These are phyloP conservation scores for Tubosaeta sp. DNA, from an alignment of 768 basidiomycete genomes.

Conservation along the genomic window DNA sequence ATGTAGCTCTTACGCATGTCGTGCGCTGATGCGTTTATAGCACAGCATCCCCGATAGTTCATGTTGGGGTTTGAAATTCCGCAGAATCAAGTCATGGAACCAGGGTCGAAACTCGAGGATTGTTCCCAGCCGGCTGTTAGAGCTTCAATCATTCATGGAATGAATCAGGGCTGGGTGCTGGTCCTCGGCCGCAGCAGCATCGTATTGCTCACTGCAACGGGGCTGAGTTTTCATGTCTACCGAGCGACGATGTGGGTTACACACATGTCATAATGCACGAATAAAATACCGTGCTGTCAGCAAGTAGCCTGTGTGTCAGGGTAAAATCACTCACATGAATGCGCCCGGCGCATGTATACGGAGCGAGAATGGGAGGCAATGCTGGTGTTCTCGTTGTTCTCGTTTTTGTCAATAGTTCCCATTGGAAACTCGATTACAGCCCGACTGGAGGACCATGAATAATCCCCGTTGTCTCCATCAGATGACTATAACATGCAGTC, in stretches of 20 bases:
- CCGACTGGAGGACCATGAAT: background rate
- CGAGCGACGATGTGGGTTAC: background rate
- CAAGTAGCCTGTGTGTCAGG: background rate
- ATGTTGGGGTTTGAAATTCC: background rate
- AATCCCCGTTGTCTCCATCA: background rate
- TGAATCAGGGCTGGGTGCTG: background rate
- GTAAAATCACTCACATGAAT: background rate
- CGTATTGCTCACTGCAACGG: too few species aligned
- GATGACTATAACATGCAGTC: background rate
- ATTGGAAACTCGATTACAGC: constrained; percentile 1
- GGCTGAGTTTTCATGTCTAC: background rate
- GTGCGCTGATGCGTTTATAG: too few species aligned
- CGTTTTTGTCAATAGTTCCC: background rate
- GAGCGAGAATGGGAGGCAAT: background rate
- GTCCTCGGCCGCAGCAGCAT: background rate
- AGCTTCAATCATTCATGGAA: background rate
- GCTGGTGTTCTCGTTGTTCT: background rate
- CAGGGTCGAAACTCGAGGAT: background rate
- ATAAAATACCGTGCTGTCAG: background rate
- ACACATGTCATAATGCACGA: background rate
- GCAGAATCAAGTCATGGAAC: background rate
- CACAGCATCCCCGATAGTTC: background rate
- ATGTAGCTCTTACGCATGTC: too few species aligned
- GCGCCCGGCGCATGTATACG: background rate
- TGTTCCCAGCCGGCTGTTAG: background rate